phyloP scores from a whole-genome alignment of 441 rosid species.

The Syzygium syzygioides region DNA sequence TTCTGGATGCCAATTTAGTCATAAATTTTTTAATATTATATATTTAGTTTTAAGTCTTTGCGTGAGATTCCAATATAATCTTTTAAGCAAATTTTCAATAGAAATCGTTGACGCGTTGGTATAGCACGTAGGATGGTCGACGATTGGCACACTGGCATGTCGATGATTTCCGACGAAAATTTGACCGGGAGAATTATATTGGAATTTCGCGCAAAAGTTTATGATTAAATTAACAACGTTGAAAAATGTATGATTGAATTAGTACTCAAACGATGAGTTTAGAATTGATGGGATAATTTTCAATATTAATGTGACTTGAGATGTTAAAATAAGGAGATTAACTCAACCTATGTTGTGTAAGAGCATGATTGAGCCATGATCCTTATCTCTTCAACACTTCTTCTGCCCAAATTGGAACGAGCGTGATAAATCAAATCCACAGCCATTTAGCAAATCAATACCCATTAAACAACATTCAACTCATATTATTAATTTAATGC shows the following conservation, averaged over 20 bases:
- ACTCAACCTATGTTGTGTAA: neutral
- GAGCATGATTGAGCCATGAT: neutral
- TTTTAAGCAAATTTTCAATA: rapidly evolving
- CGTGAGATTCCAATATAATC: rapidly evolving
- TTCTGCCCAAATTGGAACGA: no score
- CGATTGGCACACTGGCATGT: rapidly evolving
- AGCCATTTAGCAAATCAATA: no score
- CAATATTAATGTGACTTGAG: neutral
- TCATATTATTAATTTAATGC: no score
- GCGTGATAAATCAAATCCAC: no score
- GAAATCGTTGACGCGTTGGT: neutral
- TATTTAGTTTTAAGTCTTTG: no score
- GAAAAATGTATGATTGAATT: neutral
- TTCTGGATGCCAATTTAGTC: rapidly evolving
- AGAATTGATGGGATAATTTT: rapidly evolving
- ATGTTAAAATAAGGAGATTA: neutral
- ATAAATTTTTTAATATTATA: neutral
- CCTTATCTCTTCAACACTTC: neutral
- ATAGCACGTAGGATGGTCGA: rapidly evolving
- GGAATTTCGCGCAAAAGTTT: rapidly evolving
- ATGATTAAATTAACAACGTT: rapidly evolving
- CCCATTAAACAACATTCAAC: no score
- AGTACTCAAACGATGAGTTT: neutral
- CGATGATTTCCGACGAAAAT: rapidly evolving
- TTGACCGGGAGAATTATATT: rapidly evolving